phyloP scores from a whole-genome alignment of 805 yeast species.

The Lipomyces japonicus region DNA sequence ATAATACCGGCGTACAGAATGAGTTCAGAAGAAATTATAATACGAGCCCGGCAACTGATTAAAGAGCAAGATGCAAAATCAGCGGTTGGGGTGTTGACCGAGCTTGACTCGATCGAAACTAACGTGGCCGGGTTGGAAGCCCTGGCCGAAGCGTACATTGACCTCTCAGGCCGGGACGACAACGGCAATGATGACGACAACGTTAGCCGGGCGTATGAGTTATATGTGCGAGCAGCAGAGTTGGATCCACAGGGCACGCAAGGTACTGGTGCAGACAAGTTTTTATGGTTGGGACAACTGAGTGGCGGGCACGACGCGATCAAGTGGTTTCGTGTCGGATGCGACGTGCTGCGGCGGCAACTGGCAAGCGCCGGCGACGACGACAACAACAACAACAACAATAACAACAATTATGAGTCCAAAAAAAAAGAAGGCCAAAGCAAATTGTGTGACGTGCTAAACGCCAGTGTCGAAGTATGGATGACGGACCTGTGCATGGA shows the following conservation, averaged over 20 bases:
- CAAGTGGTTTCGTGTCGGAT: constrained; percentile 57
- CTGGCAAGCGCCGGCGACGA: constrained; percentile 35
- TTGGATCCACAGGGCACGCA: constrained; percentile 40
- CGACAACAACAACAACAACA: constrained; percentile 4
- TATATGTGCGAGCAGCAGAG: constrained; percentile 39
- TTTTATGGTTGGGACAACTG: constrained; percentile 85
- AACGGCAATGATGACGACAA: constrained; percentile 31
- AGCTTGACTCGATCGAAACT: no score
- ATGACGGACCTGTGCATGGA: constrained; percentile 56
- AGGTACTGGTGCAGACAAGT: constrained; percentile 67
- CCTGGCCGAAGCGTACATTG: constrained; percentile 75
- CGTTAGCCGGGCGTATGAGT: constrained; percentile 70
- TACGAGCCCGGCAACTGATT: no score
- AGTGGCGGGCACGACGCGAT: constrained; percentile 79
- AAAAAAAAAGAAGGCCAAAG: constrained; percentile 43
- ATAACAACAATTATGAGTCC: no score
- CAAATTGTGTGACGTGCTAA: constrained; percentile 70
- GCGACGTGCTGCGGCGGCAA: constrained; percentile 48
- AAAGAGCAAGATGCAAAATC: no score
- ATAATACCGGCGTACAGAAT: no score
- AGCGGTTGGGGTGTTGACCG: no score
- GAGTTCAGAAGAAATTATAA: no score
- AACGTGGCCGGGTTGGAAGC: constrained; percentile 36
- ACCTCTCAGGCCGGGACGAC: constrained; percentile 49
- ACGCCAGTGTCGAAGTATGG: constrained; percentile 76